These are phyloP conservation scores for Hymenoscyphus occultus DNA, from an alignment of 2,329 filamentous ascomycete species.

Conservation along the genomic window DNA sequence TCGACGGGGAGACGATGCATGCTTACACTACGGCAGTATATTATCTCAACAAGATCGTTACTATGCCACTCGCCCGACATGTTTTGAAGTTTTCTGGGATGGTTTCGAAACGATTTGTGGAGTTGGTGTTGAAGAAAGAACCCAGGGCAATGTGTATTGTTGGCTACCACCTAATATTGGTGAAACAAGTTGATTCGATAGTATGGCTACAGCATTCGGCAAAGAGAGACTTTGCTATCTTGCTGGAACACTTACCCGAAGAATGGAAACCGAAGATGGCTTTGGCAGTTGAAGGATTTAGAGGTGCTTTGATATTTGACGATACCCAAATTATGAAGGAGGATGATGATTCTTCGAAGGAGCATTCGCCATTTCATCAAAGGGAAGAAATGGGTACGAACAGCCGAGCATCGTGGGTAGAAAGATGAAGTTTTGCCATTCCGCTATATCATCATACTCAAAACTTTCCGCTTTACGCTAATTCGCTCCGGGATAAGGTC, in stretches of 20 bases:
- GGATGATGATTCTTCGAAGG: not conserved
- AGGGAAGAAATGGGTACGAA: not conserved
- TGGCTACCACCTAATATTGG: slow-evolving; percentile 63
- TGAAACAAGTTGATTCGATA: slow-evolving; percentile 58
- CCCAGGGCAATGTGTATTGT: slow-evolving; percentile 62
- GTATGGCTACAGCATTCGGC: slow-evolving; percentile 70
- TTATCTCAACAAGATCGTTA: slow-evolving; percentile 60
- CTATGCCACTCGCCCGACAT: slow-evolving; percentile 53
- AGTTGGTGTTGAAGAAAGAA: slow-evolving; percentile 54
- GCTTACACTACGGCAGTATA: slow-evolving; percentile 59
- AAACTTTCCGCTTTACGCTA: not conserved
- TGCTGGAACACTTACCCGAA: slow-evolving; percentile 24
- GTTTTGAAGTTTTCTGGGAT: slow-evolving; percentile 61
- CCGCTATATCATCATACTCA: not conserved
- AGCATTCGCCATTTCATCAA: not conserved
- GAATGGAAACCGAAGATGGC: slow-evolving; percentile 25
- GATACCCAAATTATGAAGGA: not conserved
- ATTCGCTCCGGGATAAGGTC: not conserved
- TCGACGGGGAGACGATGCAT: slow-evolving; percentile 41
- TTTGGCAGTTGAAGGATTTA: slow-evolving; percentile 20
- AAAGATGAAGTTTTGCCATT: not conserved
- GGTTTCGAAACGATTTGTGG: slow-evolving; percentile 56
- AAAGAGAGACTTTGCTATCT: slow-evolving; percentile 57
- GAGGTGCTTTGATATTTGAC: not conserved
- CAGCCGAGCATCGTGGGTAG: not conserved